Percentiles rank a stretch among this genome's conserved stretches.
These are phyloP conservation scores for Monilinia vaccinii-corymbosi DNA, from an alignment of 2,329 filamentous ascomycete genomes.

Conservation along the genomic window DNA sequence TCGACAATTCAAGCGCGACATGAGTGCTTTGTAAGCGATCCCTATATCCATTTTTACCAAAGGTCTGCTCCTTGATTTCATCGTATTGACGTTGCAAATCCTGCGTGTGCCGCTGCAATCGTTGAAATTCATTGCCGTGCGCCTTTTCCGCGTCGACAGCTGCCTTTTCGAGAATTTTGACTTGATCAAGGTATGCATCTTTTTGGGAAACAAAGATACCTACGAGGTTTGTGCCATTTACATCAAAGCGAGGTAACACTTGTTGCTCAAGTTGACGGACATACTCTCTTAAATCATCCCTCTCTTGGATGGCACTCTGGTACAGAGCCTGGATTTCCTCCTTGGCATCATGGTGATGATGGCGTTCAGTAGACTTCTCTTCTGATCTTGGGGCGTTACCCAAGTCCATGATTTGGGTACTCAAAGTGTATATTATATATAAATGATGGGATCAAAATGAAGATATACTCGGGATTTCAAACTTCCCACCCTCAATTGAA, in stretches of 20 bases:
- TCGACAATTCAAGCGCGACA: not conserved
- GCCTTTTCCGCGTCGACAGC: not conserved
- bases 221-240: not conserved
- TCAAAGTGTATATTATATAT: not conserved
- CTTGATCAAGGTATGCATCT: not conserved
- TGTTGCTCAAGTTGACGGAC: not conserved
- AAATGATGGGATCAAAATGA: not conserved
- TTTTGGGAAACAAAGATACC: not conserved
- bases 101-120: not conserved
- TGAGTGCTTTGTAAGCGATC: slow-evolving; percentile 1
- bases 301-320: not conserved
- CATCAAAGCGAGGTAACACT: not conserved
- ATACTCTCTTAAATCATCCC: slow-evolving; percentile 1
- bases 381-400: not conserved
- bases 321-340: not conserved
- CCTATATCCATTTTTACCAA: not conserved
- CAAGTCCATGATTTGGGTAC: not conserved
- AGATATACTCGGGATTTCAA: not conserved
- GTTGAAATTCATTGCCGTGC: not conserved
- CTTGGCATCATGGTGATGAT: not conserved
- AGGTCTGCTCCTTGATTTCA: not conserved
- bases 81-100: not conserved
- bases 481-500: not conserved
- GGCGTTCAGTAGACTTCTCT: not conserved
- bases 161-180: not conserved